Base-by-base conservation (phyloP, 2,329 filamentous ascomycete species). In the Elsinoe batatas region DNA sequence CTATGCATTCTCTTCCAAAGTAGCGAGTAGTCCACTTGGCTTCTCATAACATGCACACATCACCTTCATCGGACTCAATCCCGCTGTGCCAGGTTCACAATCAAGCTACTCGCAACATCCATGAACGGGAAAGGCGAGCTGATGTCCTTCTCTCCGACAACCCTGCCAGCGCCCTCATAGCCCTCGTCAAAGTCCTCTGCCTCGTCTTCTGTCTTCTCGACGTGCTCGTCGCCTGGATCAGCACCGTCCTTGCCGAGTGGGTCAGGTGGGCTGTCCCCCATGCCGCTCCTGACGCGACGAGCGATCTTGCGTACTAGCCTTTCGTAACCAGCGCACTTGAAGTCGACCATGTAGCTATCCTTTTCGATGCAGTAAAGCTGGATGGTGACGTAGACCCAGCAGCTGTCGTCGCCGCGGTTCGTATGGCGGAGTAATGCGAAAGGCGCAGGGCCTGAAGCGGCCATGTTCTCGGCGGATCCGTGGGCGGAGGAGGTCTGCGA, bases 311-410 rank as follows among this genome's bases (percentile, higher is more conserved):
- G 64, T 2, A 85, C 82, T 49, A 91, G 85, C 56, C 93, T 88
- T 73, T 98, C 93, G 72, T 98, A 98, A 17, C 93, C 93, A 12
- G 93, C 91, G 69, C 91, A 97, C 69, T 96, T 97, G 77, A 98
- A 98, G 69, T 98, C 93, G 49, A 98, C 93, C 60, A 98, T 84
- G 70, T 91, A 97, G 61, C 93, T 91, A 56, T 88, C 86, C 57
- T 84, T 83, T 69, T 97, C 91, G 76, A 97, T 90, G 67, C 90
- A 86, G 71, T 96, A 96, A 53, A 96, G 84, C 69, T 96, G 93
- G 60, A 98, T 96, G 61, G 95, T 91, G 68, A 98, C 83, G 67
- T 95, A 93, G 65, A 97, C 86, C 67, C 87, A 91, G n/a, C 94
- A 83, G 56, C 87, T 86, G 60, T 89, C 82, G 53, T 81, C 75